Base-by-base conservation (phyloP, 129 eudicot genomes). In the carrot (Daucus carota) region DNA sequence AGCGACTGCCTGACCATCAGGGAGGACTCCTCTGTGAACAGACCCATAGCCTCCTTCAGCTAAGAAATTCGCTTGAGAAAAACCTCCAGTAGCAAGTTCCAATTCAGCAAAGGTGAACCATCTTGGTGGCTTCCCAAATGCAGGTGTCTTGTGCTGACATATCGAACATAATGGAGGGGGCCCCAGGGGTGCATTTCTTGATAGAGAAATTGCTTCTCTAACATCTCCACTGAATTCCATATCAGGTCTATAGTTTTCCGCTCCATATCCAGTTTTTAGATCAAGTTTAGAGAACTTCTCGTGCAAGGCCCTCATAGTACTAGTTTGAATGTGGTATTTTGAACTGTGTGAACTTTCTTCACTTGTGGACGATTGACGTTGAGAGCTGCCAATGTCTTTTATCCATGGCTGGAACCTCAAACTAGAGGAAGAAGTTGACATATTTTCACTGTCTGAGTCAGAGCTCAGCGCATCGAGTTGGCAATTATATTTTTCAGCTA, bases 1-100 rank as follows among this genome's bases (percentile, higher is more conserved):
- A 57, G 99, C 99, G 38, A 95, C 92, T 0, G 87, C 88, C 77
- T 86, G 99, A 17, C 99, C 99, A 79, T 95, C 96, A n/a, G 89
- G 96, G 34, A 95, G 96, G 29, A 92, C 87, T 29, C 99, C 99
- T 86, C 99, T 82, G 48, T 95, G 96, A 28, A 95, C 99, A 3
- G 99, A 95, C 17, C 99, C 99, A 72, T 68, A 95, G 42, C 99
- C 99, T 20, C 99, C 99, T 83, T 95, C 99, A 50, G 99, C 99
- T 79, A 95, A 84, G 78, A 95, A 95, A 86, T 95, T 95, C 9
- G 92, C 90, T 81, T 85, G 81, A 7, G 99, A 95, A 79, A 95
- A 95, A 28, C 97, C 96, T 9, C 94, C 97, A 0, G 99, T 95
- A 4, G 99, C 99, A 75, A 80, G 96, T 85, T 95, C 97, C 81